These are phyloP conservation scores for Solanum pinnatisectum DNA, from an alignment of 257 asterid species.

Conservation along the genomic window DNA sequence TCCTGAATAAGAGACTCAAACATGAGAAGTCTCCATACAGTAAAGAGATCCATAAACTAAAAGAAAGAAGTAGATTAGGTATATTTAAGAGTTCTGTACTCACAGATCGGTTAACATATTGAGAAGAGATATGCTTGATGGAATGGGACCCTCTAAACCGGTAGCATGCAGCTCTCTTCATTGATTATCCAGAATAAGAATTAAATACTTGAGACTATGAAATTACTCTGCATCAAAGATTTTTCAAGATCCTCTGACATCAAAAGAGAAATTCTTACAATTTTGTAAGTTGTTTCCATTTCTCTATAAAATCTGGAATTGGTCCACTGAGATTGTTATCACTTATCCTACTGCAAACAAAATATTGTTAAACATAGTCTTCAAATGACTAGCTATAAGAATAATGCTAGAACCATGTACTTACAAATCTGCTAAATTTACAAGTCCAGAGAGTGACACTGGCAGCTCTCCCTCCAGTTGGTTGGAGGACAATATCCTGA, in stretches of 20 bases:
- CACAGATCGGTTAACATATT: slow-evolving; percentile 51
- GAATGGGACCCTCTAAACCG: slow-evolving; percentile 89
- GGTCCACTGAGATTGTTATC: slow-evolving; percentile 71
- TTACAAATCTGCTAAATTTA: slow-evolving; percentile 67
- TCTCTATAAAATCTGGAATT: slow-evolving; percentile 63
- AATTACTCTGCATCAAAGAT: background rate
- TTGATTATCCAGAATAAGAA: slow-evolving; percentile 8
- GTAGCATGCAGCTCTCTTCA: slow-evolving; percentile 81
- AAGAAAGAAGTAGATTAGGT: background rate
- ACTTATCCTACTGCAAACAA: slow-evolving; percentile 68
- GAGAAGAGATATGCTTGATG: slow-evolving; percentile 55
- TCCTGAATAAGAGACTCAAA: slow-evolving; percentile 37
- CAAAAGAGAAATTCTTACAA: slow-evolving; percentile 38
- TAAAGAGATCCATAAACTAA: background rate
- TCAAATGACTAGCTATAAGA: background rate
- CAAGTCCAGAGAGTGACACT: slow-evolving; percentile 38
- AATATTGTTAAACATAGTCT: background rate
- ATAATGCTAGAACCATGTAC: slow-evolving; percentile 2
- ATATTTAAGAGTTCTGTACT: slow-evolving; percentile 18
- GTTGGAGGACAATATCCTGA: slow-evolving; percentile 87
- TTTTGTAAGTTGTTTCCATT: slow-evolving; percentile 66
- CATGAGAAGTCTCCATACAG: background rate
- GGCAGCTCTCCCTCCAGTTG: slow-evolving; percentile 62
- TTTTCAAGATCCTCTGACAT: background rate
- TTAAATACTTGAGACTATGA: background rate